Conservation (phyloP, 768 basidiomycete genomes). For the Boletus bicolor region DNA sequence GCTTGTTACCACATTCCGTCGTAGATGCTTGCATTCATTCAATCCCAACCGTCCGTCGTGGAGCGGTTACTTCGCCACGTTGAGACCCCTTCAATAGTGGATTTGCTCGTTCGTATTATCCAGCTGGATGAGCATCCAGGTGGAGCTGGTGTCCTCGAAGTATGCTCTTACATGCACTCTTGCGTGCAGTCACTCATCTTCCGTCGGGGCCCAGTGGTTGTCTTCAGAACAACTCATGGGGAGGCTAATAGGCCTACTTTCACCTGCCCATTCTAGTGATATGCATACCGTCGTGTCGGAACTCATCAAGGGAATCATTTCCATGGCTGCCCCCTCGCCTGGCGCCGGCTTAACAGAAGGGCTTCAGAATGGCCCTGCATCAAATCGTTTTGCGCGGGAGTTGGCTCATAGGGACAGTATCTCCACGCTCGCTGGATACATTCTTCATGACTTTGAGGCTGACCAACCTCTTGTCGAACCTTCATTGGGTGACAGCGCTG, state of each 20-base stretch:
- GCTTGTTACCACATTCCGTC: constrained; percentile 15
- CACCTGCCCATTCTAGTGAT: constrained; percentile 69
- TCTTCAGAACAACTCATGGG: constrained; percentile 80
- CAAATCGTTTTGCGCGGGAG: constrained; percentile 87
- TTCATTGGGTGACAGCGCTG: constrained; percentile 9
- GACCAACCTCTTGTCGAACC: constrained; percentile 20
- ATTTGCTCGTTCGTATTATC: constrained; percentile 86
- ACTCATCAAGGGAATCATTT: constrained; percentile 90
- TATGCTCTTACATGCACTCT: constrained; percentile 46
- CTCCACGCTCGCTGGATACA: constrained; percentile 68
- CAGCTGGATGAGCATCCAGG: constrained; percentile 83
- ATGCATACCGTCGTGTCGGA: constrained; percentile 87
- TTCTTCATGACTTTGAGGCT: constrained; percentile 60
- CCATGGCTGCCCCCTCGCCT: constrained; percentile 87
- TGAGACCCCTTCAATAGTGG: constrained; percentile 87
- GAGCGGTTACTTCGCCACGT: constrained; percentile 82
- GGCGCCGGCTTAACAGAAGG: constrained; percentile 69
- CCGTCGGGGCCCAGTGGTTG: constrained; percentile 66
- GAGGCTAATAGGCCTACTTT: constrained; percentile 76
- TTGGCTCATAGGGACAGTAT: constrained; percentile 73
- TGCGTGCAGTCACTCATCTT: constrained; percentile 28
- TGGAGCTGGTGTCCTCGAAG: constrained; percentile 82
- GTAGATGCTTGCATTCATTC: constrained; percentile 92
- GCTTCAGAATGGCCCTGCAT: constrained; percentile 66
- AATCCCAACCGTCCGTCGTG: constrained; percentile 75